A percentile compares a stretch with the other conserved stretches of the same genome.
phyloP scores from a whole-genome alignment of 2,329 filamentous ascomycete genomes.

The Simplicillium sp. region DNA sequence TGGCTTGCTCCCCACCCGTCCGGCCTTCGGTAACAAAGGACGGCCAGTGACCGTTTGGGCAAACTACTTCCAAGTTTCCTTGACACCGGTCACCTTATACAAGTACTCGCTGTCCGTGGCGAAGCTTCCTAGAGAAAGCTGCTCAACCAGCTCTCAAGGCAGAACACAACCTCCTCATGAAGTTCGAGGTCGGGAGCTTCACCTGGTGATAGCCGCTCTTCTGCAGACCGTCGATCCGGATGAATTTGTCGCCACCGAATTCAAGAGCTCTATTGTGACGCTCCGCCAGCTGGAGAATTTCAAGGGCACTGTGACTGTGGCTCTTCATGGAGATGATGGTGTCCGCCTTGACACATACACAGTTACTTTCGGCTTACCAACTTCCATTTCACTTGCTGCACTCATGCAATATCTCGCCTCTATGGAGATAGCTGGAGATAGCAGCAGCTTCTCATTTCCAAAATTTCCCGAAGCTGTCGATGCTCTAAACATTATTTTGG shows the following conservation, averaged over 20 bases:
- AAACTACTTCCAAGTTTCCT: constrained; percentile 41
- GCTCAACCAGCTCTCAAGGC: constrained; percentile 1
- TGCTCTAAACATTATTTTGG: constrained; percentile 42
- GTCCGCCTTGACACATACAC: constrained; percentile 15
- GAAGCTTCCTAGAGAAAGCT: constrained; percentile 10
- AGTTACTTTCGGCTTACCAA: constrained; percentile 31
- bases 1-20: constrained; percentile 32
- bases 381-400: constrained; percentile 24
- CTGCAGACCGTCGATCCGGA: constrained; percentile 24
- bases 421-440: constrained; percentile 26
- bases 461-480: constrained; percentile 39
- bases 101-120: constrained; percentile 35
- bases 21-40: constrained; percentile 38
- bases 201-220: constrained; percentile 28
- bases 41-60: constrained; percentile 36
- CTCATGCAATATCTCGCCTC: constrained; percentile 35
- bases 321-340: no score
- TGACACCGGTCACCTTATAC: constrained; percentile 26
- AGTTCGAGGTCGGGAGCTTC: constrained; percentile 33
- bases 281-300: no score
- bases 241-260: constrained; percentile 34
- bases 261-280: constrained; percentile 23
- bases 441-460: constrained; percentile 27
- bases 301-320: no score
- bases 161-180: constrained; percentile 13